A percentile compares a stretch with the other conserved stretches of the same genome.
Conservation (phyloP, 352 stramenopile genomes). For the Phytophthora ramorum region DNA sequence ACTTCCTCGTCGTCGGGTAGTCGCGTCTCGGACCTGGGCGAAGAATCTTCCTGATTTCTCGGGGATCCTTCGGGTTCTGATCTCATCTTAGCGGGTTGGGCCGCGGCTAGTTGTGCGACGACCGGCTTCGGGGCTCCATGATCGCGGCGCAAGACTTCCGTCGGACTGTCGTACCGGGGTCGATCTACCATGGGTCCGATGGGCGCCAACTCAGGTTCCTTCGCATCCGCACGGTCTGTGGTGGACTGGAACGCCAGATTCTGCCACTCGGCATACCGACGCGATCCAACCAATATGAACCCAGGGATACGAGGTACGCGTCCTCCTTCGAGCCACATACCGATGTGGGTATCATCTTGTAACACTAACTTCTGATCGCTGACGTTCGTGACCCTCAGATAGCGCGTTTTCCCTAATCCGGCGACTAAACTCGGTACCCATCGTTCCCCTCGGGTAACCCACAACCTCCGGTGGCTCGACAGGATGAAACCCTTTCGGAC, state of each 20-base stretch:
- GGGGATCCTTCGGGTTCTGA: no score
- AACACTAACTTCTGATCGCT: neutral
- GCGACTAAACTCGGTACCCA: conserved; percentile 4
- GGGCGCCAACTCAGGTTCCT: no score
- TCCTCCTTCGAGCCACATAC: no score
- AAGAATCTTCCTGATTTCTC: no score
- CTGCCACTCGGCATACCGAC: conserved; percentile 21
- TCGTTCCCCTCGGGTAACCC: neutral
- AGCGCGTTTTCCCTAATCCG: neutral
- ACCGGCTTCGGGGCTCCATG: no score
- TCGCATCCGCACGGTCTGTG: neutral
- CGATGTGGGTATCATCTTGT: neutral
- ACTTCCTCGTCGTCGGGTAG: no score
- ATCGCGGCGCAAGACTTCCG: neutral
- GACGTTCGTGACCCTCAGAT: conserved; percentile 19
- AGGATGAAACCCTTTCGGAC: no score
- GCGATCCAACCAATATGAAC: conserved; percentile 10
- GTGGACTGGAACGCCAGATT: conserved; percentile 11
- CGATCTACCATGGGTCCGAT: neutral
- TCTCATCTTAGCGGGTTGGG: no score
- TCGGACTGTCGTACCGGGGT: neutral
- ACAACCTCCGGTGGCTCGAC: no score
- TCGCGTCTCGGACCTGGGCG: no score
- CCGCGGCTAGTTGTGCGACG: no score
- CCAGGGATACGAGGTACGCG: neutral